Conservation (phyloP, 2,329 filamentous ascomycete genomes). For the Fusarium acutatum region DNA sequence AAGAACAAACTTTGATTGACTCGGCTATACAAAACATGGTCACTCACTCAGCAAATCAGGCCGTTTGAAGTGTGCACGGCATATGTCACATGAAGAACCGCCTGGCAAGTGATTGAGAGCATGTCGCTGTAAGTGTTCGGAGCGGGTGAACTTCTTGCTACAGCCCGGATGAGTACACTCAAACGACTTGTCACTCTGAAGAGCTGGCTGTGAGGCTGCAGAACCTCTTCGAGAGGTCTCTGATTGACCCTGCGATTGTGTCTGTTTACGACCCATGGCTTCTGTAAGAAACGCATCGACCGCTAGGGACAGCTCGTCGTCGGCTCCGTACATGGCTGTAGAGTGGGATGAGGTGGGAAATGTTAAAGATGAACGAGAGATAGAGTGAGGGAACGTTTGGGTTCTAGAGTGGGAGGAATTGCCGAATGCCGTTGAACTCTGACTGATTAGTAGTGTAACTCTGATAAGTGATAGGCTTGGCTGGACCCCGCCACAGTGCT, state of each 20-base stretch:
- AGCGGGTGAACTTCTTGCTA: constrained; percentile 62
- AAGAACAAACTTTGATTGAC: neutral
- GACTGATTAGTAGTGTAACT: neutral
- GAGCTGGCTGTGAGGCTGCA: neutral
- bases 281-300: constrained; percentile 8
- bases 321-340: constrained; percentile 5
- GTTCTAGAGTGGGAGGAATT: constrained; percentile 6
- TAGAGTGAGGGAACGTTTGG: neutral
- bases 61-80: constrained; percentile 68
- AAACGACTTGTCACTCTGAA: constrained; percentile 28
- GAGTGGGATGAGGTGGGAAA: constrained; percentile 13
- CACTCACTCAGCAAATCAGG: constrained; percentile 57
- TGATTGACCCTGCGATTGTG: neutral
- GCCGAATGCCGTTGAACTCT: neutral
- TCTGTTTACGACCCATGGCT: constrained; percentile 1
- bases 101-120: constrained; percentile 63
- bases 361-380: constrained; percentile 1
- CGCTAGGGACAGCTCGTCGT: constrained; percentile 8
- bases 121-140: constrained; percentile 67
- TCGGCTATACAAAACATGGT: neutral
- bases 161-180: constrained; percentile 57
- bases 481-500: neutral
- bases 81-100: constrained; percentile 65
- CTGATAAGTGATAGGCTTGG: neutral
- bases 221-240: neutral